Conservation (phyloP, 1,139 yeast species). For the Pichia sp. region DNA sequence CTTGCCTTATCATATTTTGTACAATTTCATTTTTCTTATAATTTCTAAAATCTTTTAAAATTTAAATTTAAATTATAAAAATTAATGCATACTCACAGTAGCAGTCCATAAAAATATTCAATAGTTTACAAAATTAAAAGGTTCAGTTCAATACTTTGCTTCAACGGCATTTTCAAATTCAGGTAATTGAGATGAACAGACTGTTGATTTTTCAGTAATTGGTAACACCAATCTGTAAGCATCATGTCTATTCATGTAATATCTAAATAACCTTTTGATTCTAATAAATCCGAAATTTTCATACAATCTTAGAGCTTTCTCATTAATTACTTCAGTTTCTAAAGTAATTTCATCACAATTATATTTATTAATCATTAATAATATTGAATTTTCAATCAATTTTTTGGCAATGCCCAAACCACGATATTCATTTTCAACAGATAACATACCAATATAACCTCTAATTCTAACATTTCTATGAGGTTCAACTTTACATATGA, state of each 20-base stretch:
- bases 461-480: slow-evolving; percentile 67
- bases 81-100: neutral
- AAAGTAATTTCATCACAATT: slow-evolving; percentile 81
- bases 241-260: slow-evolving; percentile 87
- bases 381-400: slow-evolving; percentile 58
- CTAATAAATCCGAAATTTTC: slow-evolving; percentile 84
- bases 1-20: neutral
- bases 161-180: slow-evolving; percentile 7
- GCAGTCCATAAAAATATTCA: neutral
- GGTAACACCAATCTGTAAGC: slow-evolving; percentile 79
- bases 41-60: neutral
- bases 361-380: slow-evolving; percentile 52
- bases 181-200: slow-evolving; percentile 28
- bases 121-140: neutral
- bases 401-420: slow-evolving; percentile 77
- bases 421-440: slow-evolving; percentile 64
- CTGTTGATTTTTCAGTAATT: slow-evolving; percentile 43
- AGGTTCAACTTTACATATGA: slow-evolving; percentile 75
- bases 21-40: neutral
- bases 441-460: slow-evolving; percentile 96
- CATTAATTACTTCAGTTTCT: slow-evolving; percentile 84
- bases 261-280: slow-evolving; percentile 73
- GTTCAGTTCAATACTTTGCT: slow-evolving; percentile 5
- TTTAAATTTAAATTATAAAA: neutral
- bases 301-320: slow-evolving; percentile 69